Percentiles rank a stretch among this genome's conserved stretches.
Conservation (phyloP, 2,329 filamentous ascomycete genomes). For the Pseudogymnoascus sp. region DNA sequence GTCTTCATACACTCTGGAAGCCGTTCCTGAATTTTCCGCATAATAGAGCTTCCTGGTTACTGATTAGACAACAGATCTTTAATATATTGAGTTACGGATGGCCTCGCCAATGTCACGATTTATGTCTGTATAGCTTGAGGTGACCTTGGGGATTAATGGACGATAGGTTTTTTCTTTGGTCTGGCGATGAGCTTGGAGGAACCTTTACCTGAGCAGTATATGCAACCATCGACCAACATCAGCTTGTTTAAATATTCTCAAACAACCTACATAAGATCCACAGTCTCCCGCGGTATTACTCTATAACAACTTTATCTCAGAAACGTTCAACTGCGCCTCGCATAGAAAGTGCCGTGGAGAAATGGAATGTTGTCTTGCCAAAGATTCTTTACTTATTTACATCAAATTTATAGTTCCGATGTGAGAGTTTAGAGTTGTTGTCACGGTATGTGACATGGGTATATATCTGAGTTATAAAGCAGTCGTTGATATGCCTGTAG, state of each 20-base stretch:
- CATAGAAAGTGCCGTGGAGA: not conserved
- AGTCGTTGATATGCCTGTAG: not conserved
- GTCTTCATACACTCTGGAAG: not conserved
- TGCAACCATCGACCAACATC: not conserved
- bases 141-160: not conserved
- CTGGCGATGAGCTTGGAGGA: not conserved
- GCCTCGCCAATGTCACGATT: not conserved
- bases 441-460: too few relatives aligned
- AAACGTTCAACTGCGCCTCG: not conserved
- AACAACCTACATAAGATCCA: not conserved
- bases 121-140: not conserved
- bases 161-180: not conserved
- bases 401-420: too few relatives aligned
- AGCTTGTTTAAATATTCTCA: not conserved
- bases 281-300: not conserved
- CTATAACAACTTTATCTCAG: not conserved
- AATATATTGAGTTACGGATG: not conserved
- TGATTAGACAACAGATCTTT: not conserved
- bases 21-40: not conserved
- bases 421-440: too few relatives aligned
- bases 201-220: not conserved
- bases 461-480: not conserved
- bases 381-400: not conserved
- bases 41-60: not conserved
- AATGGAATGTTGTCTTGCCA: not conserved